These are phyloP conservation scores for Trichosporon faecale DNA, from an alignment of 1,284 basidiomycete species.

Conservation along the genomic window DNA sequence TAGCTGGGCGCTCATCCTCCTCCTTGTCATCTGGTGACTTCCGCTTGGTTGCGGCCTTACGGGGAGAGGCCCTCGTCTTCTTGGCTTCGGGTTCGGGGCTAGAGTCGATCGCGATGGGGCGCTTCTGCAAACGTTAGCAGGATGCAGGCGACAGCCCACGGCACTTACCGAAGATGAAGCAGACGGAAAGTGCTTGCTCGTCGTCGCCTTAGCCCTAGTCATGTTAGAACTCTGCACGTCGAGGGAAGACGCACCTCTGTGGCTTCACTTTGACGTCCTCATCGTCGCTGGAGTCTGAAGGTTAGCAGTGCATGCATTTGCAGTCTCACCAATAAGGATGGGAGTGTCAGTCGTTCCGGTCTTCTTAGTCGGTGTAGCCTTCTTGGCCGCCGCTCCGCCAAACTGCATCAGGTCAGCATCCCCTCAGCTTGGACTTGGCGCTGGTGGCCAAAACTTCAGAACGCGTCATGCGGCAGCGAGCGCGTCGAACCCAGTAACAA, in stretches of 20 bases:
- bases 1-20: neutral
- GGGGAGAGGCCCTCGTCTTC: neutral
- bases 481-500: neutral
- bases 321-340: neutral
- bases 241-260: neutral
- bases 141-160: neutral
- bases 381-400: neutral
- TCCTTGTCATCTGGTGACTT: neutral
- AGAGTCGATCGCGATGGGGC: constrained; percentile 1
- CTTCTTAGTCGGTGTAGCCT: neutral
- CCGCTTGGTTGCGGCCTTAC: neutral
- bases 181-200: neutral
- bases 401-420: neutral
- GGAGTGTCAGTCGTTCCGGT: constrained; percentile 4
- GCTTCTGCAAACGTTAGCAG: neutral
- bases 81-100: neutral
- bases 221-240: neutral
- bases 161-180: neutral
- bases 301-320: neutral
- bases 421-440: no score
- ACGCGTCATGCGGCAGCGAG: neutral
- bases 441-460: constrained; percentile 2
- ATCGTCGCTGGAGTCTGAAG: neutral
- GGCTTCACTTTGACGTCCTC: constrained; percentile 4
- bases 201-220: neutral